Evolutionary conservation across 257 asterid species (phyloP).

Genomic region (Galeopsis tetrahit): DNA sequence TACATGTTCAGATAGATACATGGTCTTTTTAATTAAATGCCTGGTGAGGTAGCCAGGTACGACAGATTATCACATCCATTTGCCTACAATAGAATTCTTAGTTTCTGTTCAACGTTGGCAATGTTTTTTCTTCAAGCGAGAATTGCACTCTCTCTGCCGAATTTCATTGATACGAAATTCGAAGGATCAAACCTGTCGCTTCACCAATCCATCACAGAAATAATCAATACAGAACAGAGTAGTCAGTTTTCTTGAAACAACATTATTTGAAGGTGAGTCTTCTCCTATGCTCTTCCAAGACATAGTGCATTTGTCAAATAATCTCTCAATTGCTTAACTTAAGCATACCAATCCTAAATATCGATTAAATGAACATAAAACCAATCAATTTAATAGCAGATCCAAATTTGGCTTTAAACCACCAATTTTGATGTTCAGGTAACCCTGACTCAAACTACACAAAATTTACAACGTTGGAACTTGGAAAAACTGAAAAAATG

Average conservation of each 20-base stretch:
- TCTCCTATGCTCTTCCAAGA: constrained; percentile 87
- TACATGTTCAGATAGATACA: too few relatives aligned
- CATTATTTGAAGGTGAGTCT: constrained; percentile 57
- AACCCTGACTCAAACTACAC: too few relatives aligned
- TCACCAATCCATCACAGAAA: constrained; percentile 92
- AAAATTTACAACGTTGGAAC: too few relatives aligned
- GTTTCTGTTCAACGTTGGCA: too few relatives aligned
- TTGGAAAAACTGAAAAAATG: neutral
- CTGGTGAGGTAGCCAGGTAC: too few relatives aligned
- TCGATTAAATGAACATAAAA: neutral
- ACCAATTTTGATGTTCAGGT: constrained; percentile 8
- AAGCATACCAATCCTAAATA: constrained; percentile 46
- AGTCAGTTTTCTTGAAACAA: constrained; percentile 62
- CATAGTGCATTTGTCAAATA: constrained; percentile 47
- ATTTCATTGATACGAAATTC: constrained; percentile 17
- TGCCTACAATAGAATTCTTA: too few relatives aligned
- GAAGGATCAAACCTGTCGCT: constrained; percentile 72
- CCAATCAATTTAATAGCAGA: constrained; percentile 30
- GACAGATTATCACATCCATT: too few relatives aligned
- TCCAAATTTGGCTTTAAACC: constrained; percentile 36
- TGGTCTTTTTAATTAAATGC: too few relatives aligned
- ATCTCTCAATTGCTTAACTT: constrained; percentile 40
- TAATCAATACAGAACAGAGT: constrained; percentile 78
- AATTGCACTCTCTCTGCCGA: too few relatives aligned
- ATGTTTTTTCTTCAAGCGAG: too few relatives aligned